These are phyloP conservation scores for Chalciporus piperatus DNA, from an alignment of 768 basidiomycete genomes.

Conservation along the genomic window DNA sequence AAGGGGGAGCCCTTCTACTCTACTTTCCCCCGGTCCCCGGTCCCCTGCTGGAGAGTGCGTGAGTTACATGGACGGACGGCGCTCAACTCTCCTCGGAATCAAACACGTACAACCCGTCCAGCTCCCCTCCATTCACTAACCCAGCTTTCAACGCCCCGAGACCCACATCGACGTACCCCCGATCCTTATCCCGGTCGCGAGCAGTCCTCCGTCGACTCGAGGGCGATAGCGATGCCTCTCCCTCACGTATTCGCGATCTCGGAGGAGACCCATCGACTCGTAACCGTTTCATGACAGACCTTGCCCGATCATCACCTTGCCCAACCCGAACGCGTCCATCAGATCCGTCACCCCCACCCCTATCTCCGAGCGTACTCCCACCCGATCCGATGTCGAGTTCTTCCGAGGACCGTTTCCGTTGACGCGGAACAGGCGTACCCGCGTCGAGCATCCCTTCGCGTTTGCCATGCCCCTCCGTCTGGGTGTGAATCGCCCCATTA, in stretches of 20 bases:
- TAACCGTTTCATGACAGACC: constrained; percentile 28
- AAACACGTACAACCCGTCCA: constrained; percentile 33
- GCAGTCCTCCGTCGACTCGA: background rate
- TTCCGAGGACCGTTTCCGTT: constrained; percentile 50
- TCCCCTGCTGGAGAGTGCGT: too few relatives aligned
- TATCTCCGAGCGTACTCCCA: constrained; percentile 2
- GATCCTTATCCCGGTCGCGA: background rate
- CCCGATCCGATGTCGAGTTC: constrained; percentile 36
- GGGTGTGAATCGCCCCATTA: background rate
- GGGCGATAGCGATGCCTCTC: background rate
- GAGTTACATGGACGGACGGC: too few relatives aligned
- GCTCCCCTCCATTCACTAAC: constrained; percentile 29
- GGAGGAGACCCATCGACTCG: constrained; percentile 21
- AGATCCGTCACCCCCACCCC: background rate
- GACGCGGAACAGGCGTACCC: constrained; percentile 18
- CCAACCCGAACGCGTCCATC: background rate
- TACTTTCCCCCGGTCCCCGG: too few relatives aligned
- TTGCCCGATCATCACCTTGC: background rate
- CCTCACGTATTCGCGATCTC: background rate
- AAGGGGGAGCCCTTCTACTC: too few relatives aligned
- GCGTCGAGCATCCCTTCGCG: constrained; percentile 1
- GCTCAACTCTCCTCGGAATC: constrained; percentile 4
- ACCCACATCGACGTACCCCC: constrained; percentile 14
- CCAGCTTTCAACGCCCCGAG: constrained; percentile 24
- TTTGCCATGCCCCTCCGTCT: background rate